Percentiles rank a stretch among this genome's conserved stretches.
phyloP scores from a whole-genome alignment of 176 grass and related monocot species.

The Leersia perrieri region DNA sequence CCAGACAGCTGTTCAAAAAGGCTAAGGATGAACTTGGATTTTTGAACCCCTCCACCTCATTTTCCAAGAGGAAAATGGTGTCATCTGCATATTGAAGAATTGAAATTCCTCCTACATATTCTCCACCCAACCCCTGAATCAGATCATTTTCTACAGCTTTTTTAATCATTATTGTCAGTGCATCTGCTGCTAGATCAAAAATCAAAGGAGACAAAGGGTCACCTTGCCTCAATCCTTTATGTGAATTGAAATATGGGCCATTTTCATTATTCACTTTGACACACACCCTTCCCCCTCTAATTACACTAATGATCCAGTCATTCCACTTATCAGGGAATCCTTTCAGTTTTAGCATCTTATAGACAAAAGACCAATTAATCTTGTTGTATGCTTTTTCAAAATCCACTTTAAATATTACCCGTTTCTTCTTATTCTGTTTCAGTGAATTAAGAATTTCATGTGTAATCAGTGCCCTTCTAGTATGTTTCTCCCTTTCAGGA shows the following conservation, averaged over 20 bases:
- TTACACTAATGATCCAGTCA: not conserved
- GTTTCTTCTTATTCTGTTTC: not conserved
- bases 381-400: not conserved
- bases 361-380: not conserved
- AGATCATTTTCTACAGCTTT: too few relatives aligned
- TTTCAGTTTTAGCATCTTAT: not conserved
- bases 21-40: not conserved
- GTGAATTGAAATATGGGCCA: too few relatives aligned
- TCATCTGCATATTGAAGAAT: not conserved
- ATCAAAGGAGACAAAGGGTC: too few relatives aligned
- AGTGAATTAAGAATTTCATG: not conserved
- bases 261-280: not conserved
- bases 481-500: not conserved
- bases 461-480: not conserved
- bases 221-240: too few relatives aligned
- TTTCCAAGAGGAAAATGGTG: not conserved
- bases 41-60: not conserved
- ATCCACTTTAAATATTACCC: not conserved
- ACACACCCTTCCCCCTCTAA: not conserved
- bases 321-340: not conserved
- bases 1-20: not conserved
- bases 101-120: not conserved
- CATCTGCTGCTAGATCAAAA: not conserved
- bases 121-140: not conserved
- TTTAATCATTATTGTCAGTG: too few relatives aligned